Evolutionary conservation across 108 stramenopile genomes (phyloP).

Genomic region (Stephanodiscus minutulus): DNA sequence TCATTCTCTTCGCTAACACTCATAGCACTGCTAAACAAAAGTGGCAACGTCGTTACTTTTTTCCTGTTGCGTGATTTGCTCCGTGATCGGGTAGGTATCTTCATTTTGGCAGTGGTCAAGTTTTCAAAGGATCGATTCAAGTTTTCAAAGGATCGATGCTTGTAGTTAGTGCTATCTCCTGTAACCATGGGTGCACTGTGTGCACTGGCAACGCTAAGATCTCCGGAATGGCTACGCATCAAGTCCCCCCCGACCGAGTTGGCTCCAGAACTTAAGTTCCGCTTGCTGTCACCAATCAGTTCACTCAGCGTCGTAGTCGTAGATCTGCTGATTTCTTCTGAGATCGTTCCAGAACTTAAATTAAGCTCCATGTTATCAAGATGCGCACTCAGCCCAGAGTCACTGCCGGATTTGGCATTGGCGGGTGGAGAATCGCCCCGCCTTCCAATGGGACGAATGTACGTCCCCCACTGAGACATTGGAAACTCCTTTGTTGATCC

Average conservation of each 20-base stretch:
- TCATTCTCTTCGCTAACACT: slow-evolving; percentile 51
- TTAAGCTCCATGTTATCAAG: neutral
- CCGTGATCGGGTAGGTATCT: slow-evolving; percentile 27
- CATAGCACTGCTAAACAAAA: slow-evolving; percentile 47
- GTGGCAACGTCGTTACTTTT: slow-evolving; percentile 37
- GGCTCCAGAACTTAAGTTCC: slow-evolving; percentile 16
- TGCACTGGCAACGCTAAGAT: slow-evolving; percentile 35
- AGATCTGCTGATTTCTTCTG: neutral
- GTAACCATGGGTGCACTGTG: slow-evolving; percentile 30
- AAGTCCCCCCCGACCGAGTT: slow-evolving; percentile 21
- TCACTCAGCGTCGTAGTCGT: slow-evolving; percentile 15
- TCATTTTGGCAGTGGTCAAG: slow-evolving; percentile 47
- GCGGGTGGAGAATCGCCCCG: neutral
- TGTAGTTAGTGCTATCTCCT: neutral
- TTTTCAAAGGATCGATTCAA: no score
- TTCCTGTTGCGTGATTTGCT: slow-evolving; percentile 25
- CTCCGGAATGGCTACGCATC: slow-evolving; percentile 13
- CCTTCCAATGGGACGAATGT: slow-evolving; percentile 25
- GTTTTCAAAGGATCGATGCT: slow-evolving; percentile 19
- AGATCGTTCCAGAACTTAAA: neutral
- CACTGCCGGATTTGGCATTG: neutral
- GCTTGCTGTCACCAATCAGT: slow-evolving; percentile 23
- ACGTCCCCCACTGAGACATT: slow-evolving; percentile 37
- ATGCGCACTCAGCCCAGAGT: no score
- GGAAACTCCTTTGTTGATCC: slow-evolving; percentile 50